Base-by-base conservation (phyloP, 2,329 filamentous ascomycete genomes). In the Exophiala sideris region DNA sequence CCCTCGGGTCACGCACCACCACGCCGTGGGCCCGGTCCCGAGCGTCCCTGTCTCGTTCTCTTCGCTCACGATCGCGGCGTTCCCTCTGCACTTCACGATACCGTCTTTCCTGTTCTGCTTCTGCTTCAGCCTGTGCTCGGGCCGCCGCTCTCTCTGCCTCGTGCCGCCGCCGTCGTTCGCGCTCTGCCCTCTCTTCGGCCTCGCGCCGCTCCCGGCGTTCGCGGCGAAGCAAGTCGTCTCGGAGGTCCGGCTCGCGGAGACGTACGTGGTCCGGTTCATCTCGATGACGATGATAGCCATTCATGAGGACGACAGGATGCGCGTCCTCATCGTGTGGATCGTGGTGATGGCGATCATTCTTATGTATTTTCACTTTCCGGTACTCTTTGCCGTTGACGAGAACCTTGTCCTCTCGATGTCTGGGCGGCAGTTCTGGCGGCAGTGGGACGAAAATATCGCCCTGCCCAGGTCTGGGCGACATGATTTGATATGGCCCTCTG, bases 361-460 rank as follows among this genome's bases (percentile, higher is more conserved):
- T 50, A 24, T 48, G 21, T 21, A 57, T 40, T 33, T 55, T 58
- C 46, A 59, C 57, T 33, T 54, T 53, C 10, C 33, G 51, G 38
- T 40, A 39, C 14, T 20, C 40, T 42, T 12, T 24, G 14, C n/a
- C 47, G 35, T 36, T 50, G 58, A 52, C 47, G 11, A 32, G 34
- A 10, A 48, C 38, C 24, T 51, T 42, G 24, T 50, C 52, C 8
- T 56, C 29, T 9, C 39, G 45, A 14, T 32, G 56, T 51, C 29
- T 58, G 3, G 45, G 59, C 14, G 56, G 52, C n/a, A 58, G 24
- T 35, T 53, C 58, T 5, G 53, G 56, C 33, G 59, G 59, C 3
- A 61, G 38, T 14, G 59, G 56, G 16, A 49, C 52, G 46, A 48
- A 58, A 11, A 56, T 48, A n/a, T 56, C 51, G 34, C 56, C 50